Base-by-base conservation (phyloP, 2,329 filamentous ascomycete species). In the Aquanectria penicillioides region DNA sequence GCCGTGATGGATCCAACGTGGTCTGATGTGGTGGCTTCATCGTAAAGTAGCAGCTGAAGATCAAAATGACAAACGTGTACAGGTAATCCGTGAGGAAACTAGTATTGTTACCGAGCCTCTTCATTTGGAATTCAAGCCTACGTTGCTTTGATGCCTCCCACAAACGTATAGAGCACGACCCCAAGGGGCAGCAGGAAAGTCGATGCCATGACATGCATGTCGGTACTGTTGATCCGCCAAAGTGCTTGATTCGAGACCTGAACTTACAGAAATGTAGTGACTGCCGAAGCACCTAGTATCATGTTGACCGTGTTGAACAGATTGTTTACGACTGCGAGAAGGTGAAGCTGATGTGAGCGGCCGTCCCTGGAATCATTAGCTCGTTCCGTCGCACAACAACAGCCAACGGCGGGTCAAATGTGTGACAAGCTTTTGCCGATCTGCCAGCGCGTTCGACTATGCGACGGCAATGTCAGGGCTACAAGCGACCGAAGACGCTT, bases 261-360 rank as follows among this genome's bases (percentile, higher is more conserved):
- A 10, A 25, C 50, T 28, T 36, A 59, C 50, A 78, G 64, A 1
- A 76, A 74, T 18, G 73, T 73, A 40, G 78, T 84, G 0, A 94
- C 93, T 4, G 76, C 74, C 3, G 75, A 69, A 40, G 92, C 93
- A 58, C 93, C 93, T 12, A 93, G 92, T 59, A 97, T 84, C 58
- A 97, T 80, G 92, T 95, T 95, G 47, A 93, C 87, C 3, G 92
- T 94, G 31, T 97, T 93, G 12, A 97, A 83, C 29, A 95, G 90
- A 69, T 94, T 93, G 40, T 92, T 96, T 75, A 91, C 88, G 23
- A 95, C 78, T 26, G 90, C 92, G 65, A 95, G 2, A 89, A 81
- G 63, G 93, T 90, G 73, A 93, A 97, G 4, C 93, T 90, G 8
- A 88, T 77, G 70, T 97, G 93, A 0, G 91, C 88, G 7, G 76